These are phyloP conservation scores for Vaccinium darrowii DNA, from an alignment of 148 eudicot species.

Conservation along the genomic window DNA sequence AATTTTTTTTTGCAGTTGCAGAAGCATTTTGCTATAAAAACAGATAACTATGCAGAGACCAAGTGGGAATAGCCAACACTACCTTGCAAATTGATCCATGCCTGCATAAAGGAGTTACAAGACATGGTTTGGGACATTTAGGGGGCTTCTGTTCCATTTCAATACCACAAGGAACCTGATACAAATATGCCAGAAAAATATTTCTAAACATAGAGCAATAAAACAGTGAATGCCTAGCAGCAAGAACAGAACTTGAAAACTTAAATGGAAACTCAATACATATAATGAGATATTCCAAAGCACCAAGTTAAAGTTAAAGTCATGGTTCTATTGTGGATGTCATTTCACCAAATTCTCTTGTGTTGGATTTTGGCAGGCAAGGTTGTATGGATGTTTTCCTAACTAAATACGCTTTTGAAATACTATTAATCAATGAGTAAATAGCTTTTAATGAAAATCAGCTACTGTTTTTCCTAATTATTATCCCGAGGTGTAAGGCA, in stretches of 20 bases:
- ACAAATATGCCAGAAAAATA: constrained; percentile 11
- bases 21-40: neutral
- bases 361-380: neutral
- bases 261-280: neutral
- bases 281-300: neutral
- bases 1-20: neutral
- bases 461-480: neutral
- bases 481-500: neutral
- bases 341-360: neutral
- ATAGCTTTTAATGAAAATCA: neutral
- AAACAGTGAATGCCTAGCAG: neutral
- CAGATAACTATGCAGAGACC: constrained; percentile 13
- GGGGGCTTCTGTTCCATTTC: constrained; percentile 93
- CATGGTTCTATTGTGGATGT: neutral
- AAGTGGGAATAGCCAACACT: constrained; percentile 11
- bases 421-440: neutral
- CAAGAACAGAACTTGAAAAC: neutral
- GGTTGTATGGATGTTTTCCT: neutral
- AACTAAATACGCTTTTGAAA: neutral
- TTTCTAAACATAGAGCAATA: neutral
- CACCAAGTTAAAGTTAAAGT: neutral
- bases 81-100: constrained; percentile 74
- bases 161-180: constrained; percentile 97
- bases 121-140: constrained; percentile 78
- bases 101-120: constrained; percentile 68